Evolutionary conservation across 2,329 filamentous ascomycete species (phyloP), one percentile per base, ranked within the genome.

Genomic region (Plectosphaerella sp.): DNA sequence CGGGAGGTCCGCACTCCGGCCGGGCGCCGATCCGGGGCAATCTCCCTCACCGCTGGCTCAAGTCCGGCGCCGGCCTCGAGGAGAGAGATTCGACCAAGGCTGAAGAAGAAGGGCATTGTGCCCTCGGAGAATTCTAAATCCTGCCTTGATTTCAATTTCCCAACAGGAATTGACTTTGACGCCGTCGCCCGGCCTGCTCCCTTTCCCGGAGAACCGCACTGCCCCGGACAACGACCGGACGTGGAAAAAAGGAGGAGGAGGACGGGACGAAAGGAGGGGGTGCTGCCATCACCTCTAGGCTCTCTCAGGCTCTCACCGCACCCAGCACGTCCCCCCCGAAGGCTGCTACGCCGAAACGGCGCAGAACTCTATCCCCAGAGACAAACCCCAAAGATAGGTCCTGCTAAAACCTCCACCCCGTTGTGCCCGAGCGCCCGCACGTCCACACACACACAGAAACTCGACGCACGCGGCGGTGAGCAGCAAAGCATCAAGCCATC

Each of bases 41-140:
- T 33, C 11, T 33, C 28, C 28, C 11, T 33, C 28, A 33, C 28
- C 28, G 28, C 28, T 33, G 8, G 28, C 28, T 33, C 5, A 22
- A 22, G 28, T 33, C 28, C 28, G 28, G 28, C 28, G 28, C 28
- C 28, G 28, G 28, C 28, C 28, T 33, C n/a, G 28, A 33, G 11
- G 28, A 33, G 22, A 22, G 3, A 3, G 22, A 22, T 22, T 22
- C 11, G 28, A 10, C 28, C 28, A 33, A 33, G 28, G 28, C 28
- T 33, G 28, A 33, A 33, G 8, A 33, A 10, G 28, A 33, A 33
- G 28, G 51, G 51, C 53, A 24, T 51, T 48, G 5, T 36, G 48
- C n/a, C 18, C 41, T 3, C 48, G 51, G n/a, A 28, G 53, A 18
- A 53, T 46, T 50, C 51, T 5, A 51, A 18, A 53, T 46, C 53